Conservation (phyloP, 179 eudicot genomes). For the Amaranthus tricolor region DNA sequence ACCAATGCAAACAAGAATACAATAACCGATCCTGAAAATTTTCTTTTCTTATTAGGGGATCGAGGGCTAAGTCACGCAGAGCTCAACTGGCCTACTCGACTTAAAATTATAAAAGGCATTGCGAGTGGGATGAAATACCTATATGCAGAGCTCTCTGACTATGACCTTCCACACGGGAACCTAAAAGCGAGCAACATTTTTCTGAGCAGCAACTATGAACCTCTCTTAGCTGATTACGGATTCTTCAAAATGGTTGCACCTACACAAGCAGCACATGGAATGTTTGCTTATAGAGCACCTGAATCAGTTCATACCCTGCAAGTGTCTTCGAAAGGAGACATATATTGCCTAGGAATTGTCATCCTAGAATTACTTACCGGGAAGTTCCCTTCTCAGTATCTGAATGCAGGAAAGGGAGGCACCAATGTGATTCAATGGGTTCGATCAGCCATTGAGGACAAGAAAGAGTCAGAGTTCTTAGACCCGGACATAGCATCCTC, state of each 20-base stretch:
- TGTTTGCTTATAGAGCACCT: constrained; percentile 65
- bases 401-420: constrained; percentile 66
- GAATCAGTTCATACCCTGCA: constrained; percentile 44
- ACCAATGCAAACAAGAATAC: not conserved
- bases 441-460: constrained; percentile 40
- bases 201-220: constrained; percentile 43
- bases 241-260: constrained; percentile 42
- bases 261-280: constrained; percentile 46
- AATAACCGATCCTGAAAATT: not conserved
- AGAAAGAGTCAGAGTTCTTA: constrained; percentile 43
- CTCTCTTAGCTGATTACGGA: constrained; percentile 61
- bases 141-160: constrained; percentile 45
- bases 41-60: constrained; percentile 42
- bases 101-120: constrained; percentile 63
- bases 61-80: constrained; percentile 51
- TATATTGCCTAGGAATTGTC: constrained; percentile 68
- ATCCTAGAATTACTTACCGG: constrained; percentile 70
- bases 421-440: constrained; percentile 76
- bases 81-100: constrained; percentile 60
- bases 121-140: constrained; percentile 60
- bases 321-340: constrained; percentile 58
- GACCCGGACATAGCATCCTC: constrained; percentile 60
- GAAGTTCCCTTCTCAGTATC: constrained; percentile 73
- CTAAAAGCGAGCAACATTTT: constrained; percentile 78
- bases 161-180: constrained; percentile 73